These are phyloP conservation scores for Venturia nashicola DNA, from an alignment of 2,329 filamentous ascomycete species.

Conservation along the genomic window DNA sequence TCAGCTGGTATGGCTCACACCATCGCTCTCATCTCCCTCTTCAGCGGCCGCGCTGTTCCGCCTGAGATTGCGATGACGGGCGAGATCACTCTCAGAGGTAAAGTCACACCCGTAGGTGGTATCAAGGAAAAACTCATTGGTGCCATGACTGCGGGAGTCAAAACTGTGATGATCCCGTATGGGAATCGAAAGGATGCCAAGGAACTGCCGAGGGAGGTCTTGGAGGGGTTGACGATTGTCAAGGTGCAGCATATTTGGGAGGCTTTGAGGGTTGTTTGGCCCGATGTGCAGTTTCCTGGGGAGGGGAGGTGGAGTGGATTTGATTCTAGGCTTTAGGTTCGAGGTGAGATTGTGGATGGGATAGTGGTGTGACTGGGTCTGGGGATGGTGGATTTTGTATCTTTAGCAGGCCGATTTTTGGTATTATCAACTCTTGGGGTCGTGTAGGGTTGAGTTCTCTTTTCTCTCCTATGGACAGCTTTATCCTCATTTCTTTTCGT, in stretches of 20 bases:
- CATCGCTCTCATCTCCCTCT: conserved; percentile 81
- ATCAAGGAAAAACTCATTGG: conserved; percentile 99
- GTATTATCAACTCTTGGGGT: no score
- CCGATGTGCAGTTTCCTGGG: conserved; percentile 72
- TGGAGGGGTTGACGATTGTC: conserved; percentile 73
- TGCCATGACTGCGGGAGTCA: conserved; percentile 82
- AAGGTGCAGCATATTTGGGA: conserved; percentile 95
- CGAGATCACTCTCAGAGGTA: conserved; percentile 67
- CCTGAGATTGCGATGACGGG: conserved; percentile 92
- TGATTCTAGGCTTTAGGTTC: conserved; percentile 37
- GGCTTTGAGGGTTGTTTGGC: conserved; percentile 83
- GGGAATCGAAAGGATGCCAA: conserved; percentile 87
- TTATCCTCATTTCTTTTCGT: no score
- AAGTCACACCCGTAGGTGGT: conserved; percentile 86
- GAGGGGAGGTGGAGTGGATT: conserved; percentile 56
- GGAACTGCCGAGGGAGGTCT: conserved; percentile 83
- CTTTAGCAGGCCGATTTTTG: no score
- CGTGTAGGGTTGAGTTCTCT: no score
- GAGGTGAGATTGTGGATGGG: no score
- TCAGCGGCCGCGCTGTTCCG: conserved; percentile 73
- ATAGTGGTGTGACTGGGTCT: no score
- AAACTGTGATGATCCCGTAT: conserved; percentile 78
- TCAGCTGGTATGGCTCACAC: conserved; percentile 86
- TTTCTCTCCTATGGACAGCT: no score
- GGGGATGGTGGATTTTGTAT: no score